Percentiles rank a stretch among this genome's conserved stretches.
Conservation (phyloP, 495 filamentous ascomycete genomes). For the Cryomyces minteri region DNA sequence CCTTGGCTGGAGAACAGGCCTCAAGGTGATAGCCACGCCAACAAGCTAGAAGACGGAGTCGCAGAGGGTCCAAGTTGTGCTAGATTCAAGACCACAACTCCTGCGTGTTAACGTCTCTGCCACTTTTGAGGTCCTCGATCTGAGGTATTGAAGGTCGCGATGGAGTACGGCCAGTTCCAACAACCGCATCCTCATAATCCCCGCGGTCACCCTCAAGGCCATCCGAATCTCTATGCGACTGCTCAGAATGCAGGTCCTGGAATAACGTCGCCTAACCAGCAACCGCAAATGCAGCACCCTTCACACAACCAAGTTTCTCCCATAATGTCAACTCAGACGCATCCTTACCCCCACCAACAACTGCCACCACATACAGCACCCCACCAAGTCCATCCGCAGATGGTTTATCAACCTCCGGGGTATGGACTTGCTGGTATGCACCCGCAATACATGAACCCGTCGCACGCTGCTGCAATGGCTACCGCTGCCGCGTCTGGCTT, state of each 20-base stretch:
- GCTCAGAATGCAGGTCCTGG: background rate
- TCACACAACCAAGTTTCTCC: background rate
- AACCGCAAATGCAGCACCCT: background rate
- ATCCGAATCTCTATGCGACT: background rate
- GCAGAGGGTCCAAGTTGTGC: no score
- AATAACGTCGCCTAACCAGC: background rate
- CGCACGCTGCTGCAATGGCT: slow-evolving; percentile 51
- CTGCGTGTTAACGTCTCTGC: no score
- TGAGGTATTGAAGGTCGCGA: background rate
- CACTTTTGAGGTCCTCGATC: no score
- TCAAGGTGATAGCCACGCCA: no score
- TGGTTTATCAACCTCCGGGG: slow-evolving; percentile 31
- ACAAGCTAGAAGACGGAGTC: no score
- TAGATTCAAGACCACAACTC: no score
- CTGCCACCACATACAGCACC: background rate
- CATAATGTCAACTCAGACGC: background rate
- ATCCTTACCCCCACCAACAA: background rate
- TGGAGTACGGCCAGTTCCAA: background rate
- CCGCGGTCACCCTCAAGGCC: background rate
- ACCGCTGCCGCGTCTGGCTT: slow-evolving; percentile 50
- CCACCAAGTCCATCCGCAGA: slow-evolving; percentile 16
- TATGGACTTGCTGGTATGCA: slow-evolving; percentile 42
- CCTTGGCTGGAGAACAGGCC: no score
- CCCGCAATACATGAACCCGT: slow-evolving; percentile 33
- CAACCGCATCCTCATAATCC: background rate